These are phyloP conservation scores for Lanmaoa rubissima DNA, from an alignment of 768 basidiomycete genomes.

Conservation along the genomic window DNA sequence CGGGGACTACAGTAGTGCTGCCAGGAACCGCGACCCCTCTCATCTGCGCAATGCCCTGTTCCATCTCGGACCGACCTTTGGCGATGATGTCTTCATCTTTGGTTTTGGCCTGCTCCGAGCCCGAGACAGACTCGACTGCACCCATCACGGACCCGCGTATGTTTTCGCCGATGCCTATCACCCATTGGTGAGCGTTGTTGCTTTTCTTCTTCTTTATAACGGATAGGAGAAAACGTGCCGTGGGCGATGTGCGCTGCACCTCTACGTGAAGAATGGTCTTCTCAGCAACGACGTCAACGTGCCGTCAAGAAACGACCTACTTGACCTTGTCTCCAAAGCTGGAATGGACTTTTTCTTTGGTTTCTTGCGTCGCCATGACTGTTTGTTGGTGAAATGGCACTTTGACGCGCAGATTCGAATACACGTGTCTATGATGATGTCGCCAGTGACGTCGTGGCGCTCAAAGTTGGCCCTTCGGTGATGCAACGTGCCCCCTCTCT, in stretches of 20 bases:
- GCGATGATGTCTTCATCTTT: constrained; percentile 37
- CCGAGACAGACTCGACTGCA: constrained; percentile 36
- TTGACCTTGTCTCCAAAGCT: constrained; percentile 18
- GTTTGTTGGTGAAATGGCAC: not conserved
- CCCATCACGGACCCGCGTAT: constrained; percentile 44
- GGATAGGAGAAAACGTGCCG: constrained; percentile 22
- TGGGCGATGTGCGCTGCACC: constrained; percentile 38
- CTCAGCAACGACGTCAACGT: not conserved
- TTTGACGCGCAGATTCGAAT: not conserved
- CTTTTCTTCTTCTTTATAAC: not conserved
- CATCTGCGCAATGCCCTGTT: constrained; percentile 38
- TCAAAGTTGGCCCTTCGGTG: not conserved
- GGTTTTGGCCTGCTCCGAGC: constrained; percentile 21
- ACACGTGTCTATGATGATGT: constrained; percentile 18
- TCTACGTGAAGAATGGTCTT: constrained; percentile 13
- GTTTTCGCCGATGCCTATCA: constrained; percentile 43
- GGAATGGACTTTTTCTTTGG: not conserved
- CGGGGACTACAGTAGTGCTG: not conserved
- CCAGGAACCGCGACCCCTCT: constrained; percentile 10
- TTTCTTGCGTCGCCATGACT: constrained; percentile 2
- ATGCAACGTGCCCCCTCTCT: constrained; percentile 18
- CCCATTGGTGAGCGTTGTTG: constrained; percentile 2
- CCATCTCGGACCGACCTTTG: constrained; percentile 40
- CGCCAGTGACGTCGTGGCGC: constrained; percentile 21
- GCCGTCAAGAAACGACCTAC: not conserved